Conservation (phyloP, 805 yeast genomes). For the Metschnikowia baotianmanensis region DNA sequence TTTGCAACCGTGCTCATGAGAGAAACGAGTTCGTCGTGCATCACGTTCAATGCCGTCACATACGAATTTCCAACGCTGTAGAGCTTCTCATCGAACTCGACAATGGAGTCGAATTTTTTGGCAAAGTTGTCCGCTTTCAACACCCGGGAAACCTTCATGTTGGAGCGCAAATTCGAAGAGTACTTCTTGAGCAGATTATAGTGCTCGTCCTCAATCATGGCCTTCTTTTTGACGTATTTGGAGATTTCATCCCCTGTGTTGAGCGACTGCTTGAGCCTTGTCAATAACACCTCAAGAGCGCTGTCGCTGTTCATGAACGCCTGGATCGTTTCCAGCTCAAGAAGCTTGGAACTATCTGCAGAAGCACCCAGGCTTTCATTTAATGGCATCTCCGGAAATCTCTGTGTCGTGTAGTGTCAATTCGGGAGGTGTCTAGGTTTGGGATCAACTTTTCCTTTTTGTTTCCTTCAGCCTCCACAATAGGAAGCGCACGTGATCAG, state of each 20-base stretch:
- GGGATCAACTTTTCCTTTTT: constrained; percentile 2
- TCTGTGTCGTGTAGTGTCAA: neutral
- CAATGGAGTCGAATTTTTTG: constrained; percentile 60
- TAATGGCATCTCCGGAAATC: neutral
- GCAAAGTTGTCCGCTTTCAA: constrained; percentile 67
- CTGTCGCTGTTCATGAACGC: constrained; percentile 64
- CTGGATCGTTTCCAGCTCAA: constrained; percentile 42
- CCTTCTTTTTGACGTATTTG: constrained; percentile 73
- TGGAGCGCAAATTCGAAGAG: constrained; percentile 51
- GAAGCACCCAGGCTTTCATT: constrained; percentile 1
- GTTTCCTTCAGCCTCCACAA: constrained; percentile 7
- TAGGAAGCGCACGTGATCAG: constrained; percentile 4
- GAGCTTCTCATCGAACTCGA: constrained; percentile 76
- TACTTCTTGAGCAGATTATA: constrained; percentile 71
- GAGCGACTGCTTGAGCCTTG: constrained; percentile 74
- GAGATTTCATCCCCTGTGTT: constrained; percentile 83
- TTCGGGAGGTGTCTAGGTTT: neutral
- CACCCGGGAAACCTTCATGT: constrained; percentile 41
- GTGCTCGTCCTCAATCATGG: constrained; percentile 75
- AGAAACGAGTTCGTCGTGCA: constrained; percentile 81
- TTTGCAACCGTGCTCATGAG: constrained; percentile 68
- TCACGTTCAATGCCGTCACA: constrained; percentile 73
- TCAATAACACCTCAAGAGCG: constrained; percentile 69
- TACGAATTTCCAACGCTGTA: constrained; percentile 68
- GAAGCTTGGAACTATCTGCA: constrained; percentile 16